phyloP scores from a whole-genome alignment of 1,284 basidiomycete species.

The Ustilago xerochloae region DNA sequence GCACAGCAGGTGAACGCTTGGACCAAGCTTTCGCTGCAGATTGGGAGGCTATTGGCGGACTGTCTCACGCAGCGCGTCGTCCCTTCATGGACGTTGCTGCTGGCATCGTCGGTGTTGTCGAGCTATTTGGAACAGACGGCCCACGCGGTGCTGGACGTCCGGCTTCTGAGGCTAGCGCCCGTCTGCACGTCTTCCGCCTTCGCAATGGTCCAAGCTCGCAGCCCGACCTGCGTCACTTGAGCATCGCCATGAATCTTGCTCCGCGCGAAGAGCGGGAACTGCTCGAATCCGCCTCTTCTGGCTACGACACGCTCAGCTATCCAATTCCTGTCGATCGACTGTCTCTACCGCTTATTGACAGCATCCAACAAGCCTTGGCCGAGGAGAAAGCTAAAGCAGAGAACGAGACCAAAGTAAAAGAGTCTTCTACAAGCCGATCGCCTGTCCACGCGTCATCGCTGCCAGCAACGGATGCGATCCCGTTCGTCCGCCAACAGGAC shows the following conservation, averaged over 20 bases:
- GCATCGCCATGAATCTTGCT: slow-evolving; percentile 27
- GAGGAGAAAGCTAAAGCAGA: neutral
- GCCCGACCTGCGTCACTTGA: slow-evolving; percentile 32
- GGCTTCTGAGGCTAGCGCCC: neutral
- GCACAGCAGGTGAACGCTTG: slow-evolving; percentile 27
- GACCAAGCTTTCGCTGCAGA: slow-evolving; percentile 36
- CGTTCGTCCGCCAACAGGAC: slow-evolving; percentile 25
- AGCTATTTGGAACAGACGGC: slow-evolving; percentile 2
- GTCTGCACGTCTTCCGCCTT: slow-evolving; percentile 33
- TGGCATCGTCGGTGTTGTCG: slow-evolving; percentile 35
- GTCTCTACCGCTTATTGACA: slow-evolving; percentile 15
- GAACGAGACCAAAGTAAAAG: neutral
- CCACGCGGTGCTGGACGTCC: neutral
- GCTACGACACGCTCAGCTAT: slow-evolving; percentile 38
- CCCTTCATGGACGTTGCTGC: slow-evolving; percentile 45
- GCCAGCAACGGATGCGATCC: slow-evolving; percentile 8
- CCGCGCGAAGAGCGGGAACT: slow-evolving; percentile 19
- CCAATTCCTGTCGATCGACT: slow-evolving; percentile 43
- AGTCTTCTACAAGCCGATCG: neutral
- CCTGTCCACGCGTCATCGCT: slow-evolving; percentile 8
- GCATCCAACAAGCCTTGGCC: slow-evolving; percentile 9
- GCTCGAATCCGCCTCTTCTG: slow-evolving; percentile 13
- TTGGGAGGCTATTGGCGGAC: slow-evolving; percentile 37
- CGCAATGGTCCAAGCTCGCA: neutral
- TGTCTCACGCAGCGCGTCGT: slow-evolving; percentile 20